Base-by-base conservation (phyloP, 208 protist genomes). In the Angomonas ambiguus region DNA sequence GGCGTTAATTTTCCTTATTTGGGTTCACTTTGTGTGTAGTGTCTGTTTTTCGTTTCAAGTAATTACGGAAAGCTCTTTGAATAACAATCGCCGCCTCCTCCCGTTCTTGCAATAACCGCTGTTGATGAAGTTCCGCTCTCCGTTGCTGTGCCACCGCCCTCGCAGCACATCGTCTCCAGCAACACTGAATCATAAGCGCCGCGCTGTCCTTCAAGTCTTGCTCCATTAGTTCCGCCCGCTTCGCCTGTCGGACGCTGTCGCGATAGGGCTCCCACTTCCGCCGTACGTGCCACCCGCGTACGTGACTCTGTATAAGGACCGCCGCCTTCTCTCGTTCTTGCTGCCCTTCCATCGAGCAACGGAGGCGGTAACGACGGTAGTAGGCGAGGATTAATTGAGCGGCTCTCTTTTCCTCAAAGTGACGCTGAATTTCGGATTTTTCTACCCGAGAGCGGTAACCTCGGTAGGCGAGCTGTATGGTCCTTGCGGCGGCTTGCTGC, bases 1-100 rank as follows among this genome's bases (percentile, higher is more conserved):
- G n/a, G n/a, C n/a, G n/a, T n/a, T n/a, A n/a, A n/a, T n/a, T n/a
- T n/a, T n/a, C n/a, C n/a, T n/a, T n/a, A n/a, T n/a, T n/a, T n/a
- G n/a, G n/a, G n/a, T n/a, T n/a, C n/a, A n/a, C n/a, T n/a, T n/a
- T n/a, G n/a, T n/a, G n/a, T n/a, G n/a, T n/a, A n/a, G n/a, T 30
- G 8, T 28, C 18, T n/a, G 6, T 57, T 35, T 63, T 38, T 41
- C 72, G 76, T 16, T 57, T 32, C 61, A 60, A 59, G 61, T 85
- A 73, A n/a, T 24, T 28, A 32, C 74, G 69, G 74, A 85, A 95
- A 22, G 75, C 76, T 8, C 74, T 35, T 66, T 95, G 88, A 49
- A 95, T 95, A 2, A 80, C 57, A 2, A 27, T 69, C 16, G 86
- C 85, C 0, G 89, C 85, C 72, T 95, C 89, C 20, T 82, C 70